These are phyloP conservation scores for Epichloe gansuensis DNA, from an alignment of 2,329 filamentous ascomycete species.

Conservation along the genomic window DNA sequence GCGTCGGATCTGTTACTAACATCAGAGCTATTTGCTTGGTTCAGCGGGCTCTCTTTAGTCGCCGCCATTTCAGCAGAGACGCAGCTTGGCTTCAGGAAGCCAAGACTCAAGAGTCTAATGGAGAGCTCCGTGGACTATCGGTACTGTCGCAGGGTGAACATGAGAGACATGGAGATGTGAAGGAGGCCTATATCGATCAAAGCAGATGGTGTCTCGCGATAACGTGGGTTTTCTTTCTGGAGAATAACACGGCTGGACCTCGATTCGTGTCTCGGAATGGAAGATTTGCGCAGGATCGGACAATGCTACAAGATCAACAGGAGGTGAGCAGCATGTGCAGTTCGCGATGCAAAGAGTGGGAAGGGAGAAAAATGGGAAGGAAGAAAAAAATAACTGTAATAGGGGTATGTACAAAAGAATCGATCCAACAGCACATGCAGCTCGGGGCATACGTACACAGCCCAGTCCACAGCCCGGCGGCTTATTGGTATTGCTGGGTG, in stretches of 20 bases:
- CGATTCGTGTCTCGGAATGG: not conserved
- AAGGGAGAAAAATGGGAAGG: not conserved
- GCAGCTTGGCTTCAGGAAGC: not conserved
- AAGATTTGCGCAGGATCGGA: too few relatives aligned
- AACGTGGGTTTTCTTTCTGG: not conserved
- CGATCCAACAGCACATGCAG: not conserved
- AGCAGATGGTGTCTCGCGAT: not conserved
- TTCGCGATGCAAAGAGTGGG: not conserved
- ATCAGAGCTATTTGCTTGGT: not conserved
- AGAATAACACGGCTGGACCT: not conserved
- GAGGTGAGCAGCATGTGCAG: too few relatives aligned
- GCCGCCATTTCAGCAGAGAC: not conserved
- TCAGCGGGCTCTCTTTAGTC: not conserved
- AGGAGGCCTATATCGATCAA: not conserved
- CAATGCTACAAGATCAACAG: too few relatives aligned
- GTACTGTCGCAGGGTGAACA: not conserved
- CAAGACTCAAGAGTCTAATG: not conserved
- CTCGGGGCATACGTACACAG: not conserved
- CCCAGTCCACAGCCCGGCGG: not conserved
- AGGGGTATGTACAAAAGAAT: not conserved
- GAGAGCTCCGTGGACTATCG: not conserved
- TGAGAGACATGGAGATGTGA: not conserved
- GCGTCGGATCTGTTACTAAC: not conserved
- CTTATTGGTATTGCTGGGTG: not conserved
- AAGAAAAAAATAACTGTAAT: too few relatives aligned